phyloP scores from a whole-genome alignment of 2,329 filamentous ascomycete genomes.

The Fusarium buharicum region DNA sequence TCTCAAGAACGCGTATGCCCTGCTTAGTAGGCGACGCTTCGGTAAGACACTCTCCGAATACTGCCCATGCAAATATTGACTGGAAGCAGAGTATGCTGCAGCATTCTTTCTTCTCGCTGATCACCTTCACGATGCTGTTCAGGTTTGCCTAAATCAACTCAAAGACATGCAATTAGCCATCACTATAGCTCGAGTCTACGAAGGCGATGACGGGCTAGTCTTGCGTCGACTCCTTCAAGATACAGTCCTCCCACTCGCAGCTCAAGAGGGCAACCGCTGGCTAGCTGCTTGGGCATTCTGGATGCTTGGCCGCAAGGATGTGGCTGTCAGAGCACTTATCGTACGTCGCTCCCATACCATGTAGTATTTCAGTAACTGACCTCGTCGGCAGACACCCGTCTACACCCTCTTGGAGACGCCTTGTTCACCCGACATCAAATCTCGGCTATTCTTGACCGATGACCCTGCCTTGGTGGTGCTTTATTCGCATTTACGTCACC shows the following conservation, averaged over 20 bases:
- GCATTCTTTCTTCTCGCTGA: constrained; percentile 95
- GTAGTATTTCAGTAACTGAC: constrained; percentile 4
- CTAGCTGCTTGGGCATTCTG: constrained; percentile 95
- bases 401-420: constrained; percentile 77
- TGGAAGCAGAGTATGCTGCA: constrained; percentile 83
- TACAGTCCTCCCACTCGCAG: constrained; percentile 79
- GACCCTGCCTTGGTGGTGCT: constrained; percentile 89
- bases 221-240: constrained; percentile 80
- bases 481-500: constrained; percentile 85
- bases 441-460: constrained; percentile 85
- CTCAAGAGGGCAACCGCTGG: constrained; percentile 88
- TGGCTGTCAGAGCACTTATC: constrained; percentile 85
- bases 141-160: constrained; percentile 86
- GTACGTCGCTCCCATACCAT: constrained; percentile 59
- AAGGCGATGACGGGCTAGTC: constrained; percentile 82
- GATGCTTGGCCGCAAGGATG: constrained; percentile 83
- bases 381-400: constrained; percentile 72
- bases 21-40: constrained; percentile 90
- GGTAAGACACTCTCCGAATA: constrained; percentile 59
- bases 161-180: constrained; percentile 91
- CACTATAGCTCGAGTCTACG: constrained; percentile 86
- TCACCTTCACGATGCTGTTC: constrained; percentile 83
- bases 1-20: constrained; percentile 93
- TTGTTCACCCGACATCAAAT: constrained; percentile 74
- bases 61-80: constrained; percentile 34